phyloP scores from a whole-genome alignment of 2,329 filamentous ascomycete species.

The Aspergillus sp. region DNA sequence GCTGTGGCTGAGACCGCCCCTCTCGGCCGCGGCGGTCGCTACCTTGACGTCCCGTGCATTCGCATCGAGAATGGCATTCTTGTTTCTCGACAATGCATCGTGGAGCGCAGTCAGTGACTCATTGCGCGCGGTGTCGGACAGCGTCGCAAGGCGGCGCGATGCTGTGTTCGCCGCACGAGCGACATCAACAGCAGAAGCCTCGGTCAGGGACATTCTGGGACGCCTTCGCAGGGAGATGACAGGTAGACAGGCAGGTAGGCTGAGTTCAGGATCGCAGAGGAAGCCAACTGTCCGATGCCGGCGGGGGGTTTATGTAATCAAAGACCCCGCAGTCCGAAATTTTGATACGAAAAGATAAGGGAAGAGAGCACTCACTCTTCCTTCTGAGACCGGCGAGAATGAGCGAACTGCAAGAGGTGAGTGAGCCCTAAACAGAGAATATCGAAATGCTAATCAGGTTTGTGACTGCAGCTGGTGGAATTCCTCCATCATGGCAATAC shows the following conservation, averaged over 20 bases:
- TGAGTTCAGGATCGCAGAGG: no score
- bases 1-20: constrained; percentile 68
- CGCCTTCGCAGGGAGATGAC: no score
- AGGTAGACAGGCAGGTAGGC: no score
- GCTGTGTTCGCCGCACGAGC: constrained; percentile 70
- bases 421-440: no score
- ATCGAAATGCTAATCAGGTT: no score
- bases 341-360: no score
- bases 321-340: no score
- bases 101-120: constrained; percentile 77
- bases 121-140: constrained; percentile 69
- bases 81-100: constrained; percentile 59
- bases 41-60: constrained; percentile 73
- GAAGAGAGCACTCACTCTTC: no score
- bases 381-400: no score
- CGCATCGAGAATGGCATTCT: constrained; percentile 70
- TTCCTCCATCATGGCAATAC: constrained; percentile 90
- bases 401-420: no score
- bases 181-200: constrained; percentile 66
- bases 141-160: constrained; percentile 71
- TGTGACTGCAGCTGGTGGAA: constrained; percentile 53
- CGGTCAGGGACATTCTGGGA: constrained; percentile 77
- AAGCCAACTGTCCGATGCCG: no score
- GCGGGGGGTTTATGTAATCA: no score
- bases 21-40: constrained; percentile 62